These are phyloP conservation scores for Avena insularis DNA, from an alignment of 176 grass and related monocot genomes.

Conservation along the genomic window DNA sequence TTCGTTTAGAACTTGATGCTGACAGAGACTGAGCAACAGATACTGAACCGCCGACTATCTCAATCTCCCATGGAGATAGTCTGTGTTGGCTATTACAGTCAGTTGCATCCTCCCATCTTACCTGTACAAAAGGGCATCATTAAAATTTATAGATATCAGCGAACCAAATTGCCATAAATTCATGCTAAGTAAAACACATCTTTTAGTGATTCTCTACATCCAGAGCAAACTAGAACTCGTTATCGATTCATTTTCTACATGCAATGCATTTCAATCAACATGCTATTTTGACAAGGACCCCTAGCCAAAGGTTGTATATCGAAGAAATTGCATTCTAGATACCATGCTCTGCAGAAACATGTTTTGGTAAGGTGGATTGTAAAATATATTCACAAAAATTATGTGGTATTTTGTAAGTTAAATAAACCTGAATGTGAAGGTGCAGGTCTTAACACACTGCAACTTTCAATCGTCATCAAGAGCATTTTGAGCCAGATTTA, in stretches of 20 bases:
- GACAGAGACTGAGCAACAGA: constrained; percentile 55
- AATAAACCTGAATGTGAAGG: not conserved
- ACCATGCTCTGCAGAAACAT: not conserved
- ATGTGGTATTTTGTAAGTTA: too few relatives aligned
- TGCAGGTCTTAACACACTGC: not conserved
- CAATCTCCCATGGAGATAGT: constrained; percentile 94
- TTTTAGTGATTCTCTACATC: constrained; percentile 5
- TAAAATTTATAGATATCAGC: constrained; percentile 41
- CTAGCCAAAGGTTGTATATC: not conserved
- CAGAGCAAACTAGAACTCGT: constrained; percentile 5
- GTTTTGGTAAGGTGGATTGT: too few relatives aligned
- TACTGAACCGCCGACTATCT: constrained; percentile 63
- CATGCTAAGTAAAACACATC: constrained; percentile 36
- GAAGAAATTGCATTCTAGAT: not conserved
- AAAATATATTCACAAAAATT: not conserved
- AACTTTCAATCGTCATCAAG: not conserved
- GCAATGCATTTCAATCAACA: constrained; percentile 15
- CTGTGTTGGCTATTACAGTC: constrained; percentile 68
- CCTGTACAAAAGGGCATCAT: constrained; percentile 51
- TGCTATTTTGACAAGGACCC: constrained; percentile 4
- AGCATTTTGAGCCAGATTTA: constrained; percentile 15
- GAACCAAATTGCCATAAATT: not conserved
- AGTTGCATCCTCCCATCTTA: constrained; percentile 75
- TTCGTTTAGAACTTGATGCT: constrained; percentile 75
- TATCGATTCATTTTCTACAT: constrained; percentile 8